Percentiles rank a stretch among this genome's conserved stretches.
These are phyloP conservation scores for Penicillium brevicompactum DNA, from an alignment of 2,329 filamentous ascomycete species.

Conservation along the genomic window DNA sequence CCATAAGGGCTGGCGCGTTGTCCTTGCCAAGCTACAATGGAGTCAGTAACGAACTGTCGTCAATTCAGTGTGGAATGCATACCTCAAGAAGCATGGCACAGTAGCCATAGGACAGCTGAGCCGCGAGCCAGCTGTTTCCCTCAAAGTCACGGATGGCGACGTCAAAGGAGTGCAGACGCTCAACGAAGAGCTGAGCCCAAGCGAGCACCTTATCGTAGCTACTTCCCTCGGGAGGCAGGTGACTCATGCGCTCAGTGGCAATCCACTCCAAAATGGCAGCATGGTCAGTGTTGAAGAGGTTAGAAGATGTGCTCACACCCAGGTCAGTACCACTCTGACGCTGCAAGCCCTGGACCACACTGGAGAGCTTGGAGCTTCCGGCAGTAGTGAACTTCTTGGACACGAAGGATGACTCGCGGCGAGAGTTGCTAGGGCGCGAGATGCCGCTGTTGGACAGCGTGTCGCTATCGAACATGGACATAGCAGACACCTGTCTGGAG, in stretches of 20 bases:
- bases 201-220: constrained; percentile 45
- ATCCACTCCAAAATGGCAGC: constrained; percentile 36
- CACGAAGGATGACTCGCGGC: constrained; percentile 18
- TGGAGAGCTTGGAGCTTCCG: constrained; percentile 33
- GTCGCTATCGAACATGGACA: constrained; percentile 24
- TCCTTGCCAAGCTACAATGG: constrained; percentile 23
- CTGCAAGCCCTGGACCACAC: constrained; percentile 32
- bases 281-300: neutral
- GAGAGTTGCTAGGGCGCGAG: constrained; percentile 11
- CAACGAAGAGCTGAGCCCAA: constrained; percentile 44
- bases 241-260: constrained; percentile 39
- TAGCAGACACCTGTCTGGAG: constrained; percentile 17
- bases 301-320: constrained; percentile 3
- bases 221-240: constrained; percentile 44
- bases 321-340: constrained; percentile 33
- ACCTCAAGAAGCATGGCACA: constrained; percentile 53
- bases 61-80: constrained; percentile 16
- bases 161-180: constrained; percentile 42
- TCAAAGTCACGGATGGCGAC: constrained; percentile 39
- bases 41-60: neutral
- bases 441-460: constrained; percentile 22
- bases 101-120: constrained; percentile 53
- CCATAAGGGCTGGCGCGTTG: constrained; percentile 46
- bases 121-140: constrained; percentile 43
- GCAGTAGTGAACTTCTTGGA: constrained; percentile 14